Evolutionary conservation across 495 filamentous ascomycete genomes (phyloP), one percentile per base, ranked within the genome.

Genomic region (Penicillium lagena): DNA sequence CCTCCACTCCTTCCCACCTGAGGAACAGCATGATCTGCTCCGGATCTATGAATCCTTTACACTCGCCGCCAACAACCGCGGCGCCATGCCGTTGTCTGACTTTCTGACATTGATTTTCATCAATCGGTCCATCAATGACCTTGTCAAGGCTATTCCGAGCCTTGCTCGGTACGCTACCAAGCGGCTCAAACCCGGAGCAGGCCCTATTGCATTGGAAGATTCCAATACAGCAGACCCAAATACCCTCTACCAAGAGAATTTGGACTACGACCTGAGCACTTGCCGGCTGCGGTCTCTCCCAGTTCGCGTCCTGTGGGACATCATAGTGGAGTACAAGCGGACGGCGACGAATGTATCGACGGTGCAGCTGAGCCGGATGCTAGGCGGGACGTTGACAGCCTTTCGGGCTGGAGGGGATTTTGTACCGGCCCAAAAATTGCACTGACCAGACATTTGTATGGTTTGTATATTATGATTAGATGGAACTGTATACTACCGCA

Each of bases 211-310:
- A 10, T 17, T 48, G 9, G 43, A 49, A 13, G 40, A 45, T 13
- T 44, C 47, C 22, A 29, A 37, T 7, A 28, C 47, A 7, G 47
- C 34, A 0, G 62, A 67, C 32, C 52, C 65, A 0, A 41, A 39
- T 1, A n/a, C 41, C 5, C 52, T 46, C 31, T 66, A 55, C 50
- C 63, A 68, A 38, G 57, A 60, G 13, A 64, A 66, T 28, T 42
- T 69, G 5, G 56, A 70, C 34, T 72, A 70, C 44, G 66, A 70
- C 32, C 42, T 72, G 0, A 58, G 46, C n/a, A 52, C 52, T 1
- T 45, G 57, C 12, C 59, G 59, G n/a, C 8, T 60, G 2, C 59
- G 59, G 1, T 28, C 28, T 11, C 43, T 72, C 4, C 49, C 60
- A 0, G 13, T 38, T 6, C 7, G 15, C 0, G 49, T 56, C 0